Evolutionary conservation across 192 early-diverging fungal genomes (phyloP).

Genomic region (Gonapodya sp.): DNA sequence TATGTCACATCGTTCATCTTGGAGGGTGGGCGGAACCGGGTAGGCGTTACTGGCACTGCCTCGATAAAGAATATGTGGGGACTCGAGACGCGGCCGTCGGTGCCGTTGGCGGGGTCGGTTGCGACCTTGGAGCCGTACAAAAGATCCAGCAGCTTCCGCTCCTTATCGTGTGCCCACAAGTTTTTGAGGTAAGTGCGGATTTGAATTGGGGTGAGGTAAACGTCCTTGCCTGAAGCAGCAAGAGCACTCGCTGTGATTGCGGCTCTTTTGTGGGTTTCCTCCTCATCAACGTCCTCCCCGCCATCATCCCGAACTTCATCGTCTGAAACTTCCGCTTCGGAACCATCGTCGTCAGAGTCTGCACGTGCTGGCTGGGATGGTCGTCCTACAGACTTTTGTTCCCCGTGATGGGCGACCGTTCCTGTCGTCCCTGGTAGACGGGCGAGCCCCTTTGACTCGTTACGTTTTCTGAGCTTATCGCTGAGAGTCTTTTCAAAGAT

Average conservation of each 20-base stretch:
- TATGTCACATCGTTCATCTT: slow-evolving; percentile 80
- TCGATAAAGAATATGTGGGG: slow-evolving; percentile 91
- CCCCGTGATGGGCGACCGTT: not conserved
- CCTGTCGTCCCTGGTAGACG: not conserved
- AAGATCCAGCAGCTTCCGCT: slow-evolving; percentile 61
- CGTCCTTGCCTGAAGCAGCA: not conserved
- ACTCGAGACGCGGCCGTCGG: slow-evolving; percentile 14
- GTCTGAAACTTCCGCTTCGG: slow-evolving; percentile 20
- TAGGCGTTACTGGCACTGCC: slow-evolving; percentile 81
- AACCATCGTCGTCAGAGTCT: slow-evolving; percentile 23
- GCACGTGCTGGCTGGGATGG: not conserved
- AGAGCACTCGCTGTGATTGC: slow-evolving; percentile 11
- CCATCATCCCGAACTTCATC: slow-evolving; percentile 21
- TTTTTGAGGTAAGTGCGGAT: slow-evolving; percentile 66
- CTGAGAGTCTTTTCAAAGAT: slow-evolving; percentile 68
- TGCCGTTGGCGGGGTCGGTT: slow-evolving; percentile 37
- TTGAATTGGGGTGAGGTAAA: slow-evolving; percentile 59
- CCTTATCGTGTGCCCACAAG: slow-evolving; percentile 57
- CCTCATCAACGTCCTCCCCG: slow-evolving; percentile 25
- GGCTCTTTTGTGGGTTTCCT: slow-evolving; percentile 23
- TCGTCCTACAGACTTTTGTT: not conserved
- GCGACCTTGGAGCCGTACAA: slow-evolving; percentile 55
- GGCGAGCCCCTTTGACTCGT: slow-evolving; percentile 47
- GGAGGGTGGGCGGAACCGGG: slow-evolving; percentile 85
- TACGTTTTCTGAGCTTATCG: slow-evolving; percentile 48